Base-by-base conservation (phyloP, 306 rosid genomes). In the Luffa aegyptiaca region DNA sequence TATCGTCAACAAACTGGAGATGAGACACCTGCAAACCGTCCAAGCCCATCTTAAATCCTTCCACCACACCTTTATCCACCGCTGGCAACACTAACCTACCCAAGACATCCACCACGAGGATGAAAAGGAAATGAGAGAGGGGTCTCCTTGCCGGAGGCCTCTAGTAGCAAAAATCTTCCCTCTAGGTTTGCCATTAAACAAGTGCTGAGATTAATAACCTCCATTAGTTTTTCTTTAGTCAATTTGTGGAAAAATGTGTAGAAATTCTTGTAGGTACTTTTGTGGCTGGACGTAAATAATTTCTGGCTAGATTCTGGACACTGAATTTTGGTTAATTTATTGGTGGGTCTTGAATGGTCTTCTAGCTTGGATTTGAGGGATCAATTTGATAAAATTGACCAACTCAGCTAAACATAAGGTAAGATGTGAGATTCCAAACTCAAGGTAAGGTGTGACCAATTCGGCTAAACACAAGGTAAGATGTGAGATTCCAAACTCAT, bases 401-500 rank as follows among this genome's bases (percentile, higher is more conserved):
- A 26, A 26, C 31, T 26, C 31, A 26, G 31, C 31, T 26, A 26
- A 26, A 26, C 31, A 26, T 26, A 26, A 26, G 31, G 31, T 26
- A n/a, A n/a, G 31, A 26, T 26, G 31, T 26, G 31, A 26, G 31
- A 26, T 26, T 26, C 31, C 31, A 26, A 26, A 26, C 31, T 26
- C 31, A 26, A 26, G 39, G 39, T 65, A 26, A 26, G 31, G 31
- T 26, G 31, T 65, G 72, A 65, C 53, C 48, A 2, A 21, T 14
- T 59, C 16, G 37, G 12, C 36, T 59, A 59, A 59, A 59, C 37
- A 53, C 20, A 18, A 21, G 66, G 66, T 10, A 59, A 21, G 37
- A 59, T 41, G 31, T 41, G 9, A 69, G 75, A 42, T n/a, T 20
- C 53, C 16, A n/a, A n/a, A n/a, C 75, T 44, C 75, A 83, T 82